phyloP scores from a whole-genome alignment of 2,329 filamentous ascomycete genomes.

The Beauveria scarabaeidicola region DNA sequence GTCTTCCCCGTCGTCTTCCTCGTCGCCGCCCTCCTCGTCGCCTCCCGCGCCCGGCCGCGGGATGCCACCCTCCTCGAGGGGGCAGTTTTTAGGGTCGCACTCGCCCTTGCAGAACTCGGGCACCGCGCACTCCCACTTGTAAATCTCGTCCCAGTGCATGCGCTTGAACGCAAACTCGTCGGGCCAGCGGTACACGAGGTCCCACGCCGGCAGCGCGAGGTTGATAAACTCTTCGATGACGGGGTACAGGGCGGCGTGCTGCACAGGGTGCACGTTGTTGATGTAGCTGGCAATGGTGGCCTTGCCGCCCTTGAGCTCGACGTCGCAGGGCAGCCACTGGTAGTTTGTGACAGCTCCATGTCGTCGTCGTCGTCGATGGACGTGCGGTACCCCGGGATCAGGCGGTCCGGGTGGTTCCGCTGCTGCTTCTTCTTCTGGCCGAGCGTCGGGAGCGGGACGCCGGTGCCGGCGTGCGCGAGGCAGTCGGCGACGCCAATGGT shows the following conservation, averaged over 20 bases:
- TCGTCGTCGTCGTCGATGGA: neutral
- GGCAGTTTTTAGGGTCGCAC: slow-evolving; percentile 17
- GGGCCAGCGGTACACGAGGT: slow-evolving; percentile 28
- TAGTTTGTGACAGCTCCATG: slow-evolving; percentile 18
- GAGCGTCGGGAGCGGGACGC: slow-evolving; percentile 20
- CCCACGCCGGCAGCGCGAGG: slow-evolving; percentile 36
- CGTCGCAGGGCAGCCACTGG: slow-evolving; percentile 43
- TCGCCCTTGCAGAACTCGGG: neutral
- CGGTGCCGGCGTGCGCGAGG: slow-evolving; percentile 26
- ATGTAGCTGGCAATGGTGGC: slow-evolving; percentile 41
- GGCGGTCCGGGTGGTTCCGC: too few relatives aligned
- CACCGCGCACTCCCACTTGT: neutral
- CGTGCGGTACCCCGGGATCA: too few relatives aligned
- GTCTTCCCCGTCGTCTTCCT: neutral
- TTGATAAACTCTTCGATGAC: slow-evolving; percentile 34
- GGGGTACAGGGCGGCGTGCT: slow-evolving; percentile 30
- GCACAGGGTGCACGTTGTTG: slow-evolving; percentile 42
- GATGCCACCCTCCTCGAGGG: slow-evolving; percentile 16
- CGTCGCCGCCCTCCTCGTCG: slow-evolving; percentile 15
- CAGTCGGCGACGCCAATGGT: slow-evolving; percentile 29
- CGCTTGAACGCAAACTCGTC: slow-evolving; percentile 21
- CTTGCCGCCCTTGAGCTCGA: slow-evolving; percentile 30
- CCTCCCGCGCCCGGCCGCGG: too few relatives aligned
- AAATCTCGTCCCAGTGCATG: slow-evolving; percentile 13
- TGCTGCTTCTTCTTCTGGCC: neutral